Percentiles rank a stretch among this genome's conserved stretches.
Conservation (phyloP, 1,284 basidiomycete genomes). For the Trametes versicolor region DNA sequence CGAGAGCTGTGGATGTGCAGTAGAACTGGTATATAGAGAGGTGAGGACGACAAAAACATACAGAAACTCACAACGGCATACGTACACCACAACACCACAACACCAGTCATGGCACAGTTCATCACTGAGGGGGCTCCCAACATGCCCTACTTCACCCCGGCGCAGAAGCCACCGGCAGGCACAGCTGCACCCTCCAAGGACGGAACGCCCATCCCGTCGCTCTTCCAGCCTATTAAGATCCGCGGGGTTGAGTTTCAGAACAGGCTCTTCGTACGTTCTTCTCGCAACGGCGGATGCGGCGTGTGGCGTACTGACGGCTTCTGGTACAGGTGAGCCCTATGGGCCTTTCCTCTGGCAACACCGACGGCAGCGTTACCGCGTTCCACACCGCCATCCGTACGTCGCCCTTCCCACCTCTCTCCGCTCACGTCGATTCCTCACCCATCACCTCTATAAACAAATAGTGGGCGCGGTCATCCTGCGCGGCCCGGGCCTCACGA, state of each 20-base stretch:
- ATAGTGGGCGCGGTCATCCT: constrained; percentile 1
- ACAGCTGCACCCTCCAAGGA: constrained; percentile 55
- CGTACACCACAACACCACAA: too few relatives aligned
- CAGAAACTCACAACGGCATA: too few relatives aligned
- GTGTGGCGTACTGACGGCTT: too few relatives aligned
- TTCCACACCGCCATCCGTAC: constrained; percentile 57
- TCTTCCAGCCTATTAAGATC: constrained; percentile 75
- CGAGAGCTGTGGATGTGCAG: too few relatives aligned
- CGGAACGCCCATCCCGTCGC: constrained; percentile 49
- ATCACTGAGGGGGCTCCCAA: constrained; percentile 31
- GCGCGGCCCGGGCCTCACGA: constrained; percentile 56
- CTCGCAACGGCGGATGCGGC: too few relatives aligned
- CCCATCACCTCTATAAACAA: neutral
- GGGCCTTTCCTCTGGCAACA: too few relatives aligned
- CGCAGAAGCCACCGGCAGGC: constrained; percentile 61
- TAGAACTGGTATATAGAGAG: too few relatives aligned
- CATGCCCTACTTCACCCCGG: constrained; percentile 63
- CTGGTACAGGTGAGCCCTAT: too few relatives aligned
- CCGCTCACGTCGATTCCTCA: neutral
- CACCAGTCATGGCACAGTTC: too few relatives aligned
- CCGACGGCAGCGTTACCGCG: too few relatives aligned
- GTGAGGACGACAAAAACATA: too few relatives aligned
- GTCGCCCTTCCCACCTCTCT: constrained; percentile 55
- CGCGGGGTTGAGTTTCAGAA: constrained; percentile 74
- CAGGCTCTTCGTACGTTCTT: constrained; percentile 51